Percentiles rank a stretch among this genome's conserved stretches.
These are phyloP conservation scores for Annulohypoxylon nitens DNA, from an alignment of 495 filamentous ascomycete genomes.

Conservation along the genomic window DNA sequence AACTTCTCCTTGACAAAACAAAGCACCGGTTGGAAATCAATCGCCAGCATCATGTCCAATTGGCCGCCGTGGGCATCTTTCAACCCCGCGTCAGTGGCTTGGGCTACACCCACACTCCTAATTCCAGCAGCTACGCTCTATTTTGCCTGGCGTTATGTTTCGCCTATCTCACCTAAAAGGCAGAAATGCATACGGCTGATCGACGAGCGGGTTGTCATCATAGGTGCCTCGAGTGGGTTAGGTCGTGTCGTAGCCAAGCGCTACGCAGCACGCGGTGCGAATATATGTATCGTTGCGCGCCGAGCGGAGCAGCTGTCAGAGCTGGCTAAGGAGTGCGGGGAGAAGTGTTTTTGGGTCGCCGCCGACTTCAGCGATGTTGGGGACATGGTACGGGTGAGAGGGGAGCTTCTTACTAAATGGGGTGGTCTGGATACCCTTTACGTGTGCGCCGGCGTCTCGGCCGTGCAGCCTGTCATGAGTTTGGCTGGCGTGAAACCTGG, in stretches of 20 bases:
- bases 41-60: constrained; percentile 25
- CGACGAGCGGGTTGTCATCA: constrained; percentile 48
- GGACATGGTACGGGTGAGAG: constrained; percentile 47
- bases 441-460: constrained; percentile 51
- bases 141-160: background rate
- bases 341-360: constrained; percentile 39
- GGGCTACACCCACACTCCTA: constrained; percentile 4
- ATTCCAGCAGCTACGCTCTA: constrained; percentile 17
- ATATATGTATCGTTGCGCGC: constrained; percentile 48
- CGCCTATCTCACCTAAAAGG: constrained; percentile 16
- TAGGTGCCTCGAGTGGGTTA: constrained; percentile 52
- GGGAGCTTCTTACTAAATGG: constrained; percentile 39
- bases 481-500: constrained; percentile 40
- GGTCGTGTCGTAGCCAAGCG: constrained; percentile 42
- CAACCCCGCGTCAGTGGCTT: background rate
- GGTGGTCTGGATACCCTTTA: constrained; percentile 49
- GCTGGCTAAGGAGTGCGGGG: constrained; percentile 47
- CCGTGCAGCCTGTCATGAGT: constrained; percentile 51
- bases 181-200: constrained; percentile 17
- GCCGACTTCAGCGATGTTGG: constrained; percentile 45
- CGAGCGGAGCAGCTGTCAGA: constrained; percentile 38
- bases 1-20: background rate
- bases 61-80: constrained; percentile 11
- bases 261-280: constrained; percentile 47
- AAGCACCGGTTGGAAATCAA: background rate